These are phyloP conservation scores for Epichloe typhina DNA, from an alignment of 2,329 filamentous ascomycete species.

Conservation along the genomic window DNA sequence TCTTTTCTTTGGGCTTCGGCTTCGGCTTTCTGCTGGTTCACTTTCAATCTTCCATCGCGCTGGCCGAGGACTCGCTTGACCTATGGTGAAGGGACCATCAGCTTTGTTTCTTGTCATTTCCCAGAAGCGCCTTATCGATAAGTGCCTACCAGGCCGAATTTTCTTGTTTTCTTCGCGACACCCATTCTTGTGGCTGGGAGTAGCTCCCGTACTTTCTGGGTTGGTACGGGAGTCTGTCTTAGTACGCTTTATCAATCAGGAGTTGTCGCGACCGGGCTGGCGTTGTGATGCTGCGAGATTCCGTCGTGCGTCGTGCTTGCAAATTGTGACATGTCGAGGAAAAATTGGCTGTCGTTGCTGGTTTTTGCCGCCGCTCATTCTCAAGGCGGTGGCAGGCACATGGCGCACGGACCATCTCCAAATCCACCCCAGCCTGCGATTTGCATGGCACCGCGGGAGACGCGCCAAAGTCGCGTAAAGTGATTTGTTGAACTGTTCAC, in stretches of 20 bases:
- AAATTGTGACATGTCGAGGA: constrained; percentile 3
- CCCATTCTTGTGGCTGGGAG: constrained; percentile 48
- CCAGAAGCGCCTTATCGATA: constrained; percentile 16
- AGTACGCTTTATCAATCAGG: no score
- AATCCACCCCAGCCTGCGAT: background rate
- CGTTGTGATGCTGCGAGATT: background rate
- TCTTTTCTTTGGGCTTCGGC: constrained; percentile 43
- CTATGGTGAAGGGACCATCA: constrained; percentile 15
- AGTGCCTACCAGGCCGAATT: constrained; percentile 57
- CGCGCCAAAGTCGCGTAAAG: constrained; percentile 27
- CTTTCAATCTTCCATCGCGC: constrained; percentile 67
- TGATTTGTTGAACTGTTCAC: constrained; percentile 13
- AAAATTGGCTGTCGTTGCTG: constrained; percentile 5
- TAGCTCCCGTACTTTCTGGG: background rate
- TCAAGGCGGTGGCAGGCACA: constrained; percentile 15
- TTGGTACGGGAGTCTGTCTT: background rate
- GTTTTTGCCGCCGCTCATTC: constrained; percentile 5
- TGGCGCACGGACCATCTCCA: constrained; percentile 16
- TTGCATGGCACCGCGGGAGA: constrained; percentile 7
- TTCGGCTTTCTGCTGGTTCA: constrained; percentile 60
- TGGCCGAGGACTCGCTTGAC: constrained; percentile 76
- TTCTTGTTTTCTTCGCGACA: constrained; percentile 78
- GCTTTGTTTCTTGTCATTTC: background rate
- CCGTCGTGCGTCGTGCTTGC: constrained; percentile 1
- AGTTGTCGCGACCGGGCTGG: background rate